Evolutionary conservation across 192 early-diverging fungal species (phyloP), one percentile per base, ranked within the genome.

Genomic region (Coemansia sp.): DNA sequence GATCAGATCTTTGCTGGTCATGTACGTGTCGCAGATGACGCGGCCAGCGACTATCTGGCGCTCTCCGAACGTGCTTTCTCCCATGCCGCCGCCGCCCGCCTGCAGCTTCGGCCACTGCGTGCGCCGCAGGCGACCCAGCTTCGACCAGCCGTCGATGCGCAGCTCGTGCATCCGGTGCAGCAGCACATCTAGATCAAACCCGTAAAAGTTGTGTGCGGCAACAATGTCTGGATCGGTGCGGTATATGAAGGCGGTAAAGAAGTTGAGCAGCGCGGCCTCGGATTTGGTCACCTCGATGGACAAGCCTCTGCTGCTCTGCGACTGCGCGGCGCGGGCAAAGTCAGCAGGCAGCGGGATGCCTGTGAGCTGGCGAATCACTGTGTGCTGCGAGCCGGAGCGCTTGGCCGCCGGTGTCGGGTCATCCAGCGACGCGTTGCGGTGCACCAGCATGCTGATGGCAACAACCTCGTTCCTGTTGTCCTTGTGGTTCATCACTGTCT

Each of bases 141-240:
- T 84, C 10, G 92, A 92, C 98, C 98, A 99, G 33, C 88, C 80
- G 37, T 87, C 85, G 8, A 86, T 86, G 6, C 87, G 89, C 28
- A 87, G 81, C n/a, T 74, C 84, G 61, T 93, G 94, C 92, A 98
- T 93, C 26, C 98, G 91, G 69, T 95, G 92, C 49, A 98, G 75
- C 2, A 99, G 79, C 9, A 98, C 90, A 64, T 95, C 94, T 31
- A 99, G 81, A 68, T 94, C 93, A 70, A 97, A 96, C 13, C 95
- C 95, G 61, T 93, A 85, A 82, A 99, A 94, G 64, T 98, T 98
- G 84, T 99, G 98, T 18, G 95, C 94, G 9, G 96, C 91, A 60
- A 99, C 77, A 0, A 99, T 82, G 79, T 99, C 98, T 0, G 98
- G 95, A 63, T 99, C 98, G 12, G 73, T 33, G 21, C 74, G 72